A percentile compares a stretch with the other conserved stretches of the same genome.
phyloP scores from a whole-genome alignment of 495 filamentous ascomycete species.

The Ascodesmis nigricans region DNA sequence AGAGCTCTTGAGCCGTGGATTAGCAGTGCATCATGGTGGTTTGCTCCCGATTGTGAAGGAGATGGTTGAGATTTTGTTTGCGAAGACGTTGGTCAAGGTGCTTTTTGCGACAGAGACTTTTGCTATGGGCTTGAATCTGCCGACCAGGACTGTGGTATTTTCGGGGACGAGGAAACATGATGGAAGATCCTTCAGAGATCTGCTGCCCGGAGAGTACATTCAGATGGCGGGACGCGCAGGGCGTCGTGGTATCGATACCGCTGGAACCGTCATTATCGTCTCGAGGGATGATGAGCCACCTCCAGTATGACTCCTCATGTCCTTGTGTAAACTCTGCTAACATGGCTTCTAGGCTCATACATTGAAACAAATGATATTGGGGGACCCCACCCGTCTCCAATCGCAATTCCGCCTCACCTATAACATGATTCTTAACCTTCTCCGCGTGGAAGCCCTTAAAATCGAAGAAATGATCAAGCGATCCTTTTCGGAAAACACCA shows the following conservation, averaged over 20 bases:
- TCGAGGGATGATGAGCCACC: constrained; percentile 67
- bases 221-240: constrained; percentile 96
- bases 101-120: constrained; percentile 97
- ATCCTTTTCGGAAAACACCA: constrained; percentile 97
- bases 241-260: constrained; percentile 71
- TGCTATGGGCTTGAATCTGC: constrained; percentile 92
- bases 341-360: constrained; percentile 30
- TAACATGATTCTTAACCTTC: constrained; percentile 95
- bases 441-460: constrained; percentile 88
- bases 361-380: constrained; percentile 81
- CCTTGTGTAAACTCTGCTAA: background rate
- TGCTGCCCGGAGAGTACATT: constrained; percentile 88
- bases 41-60: constrained; percentile 94
- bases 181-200: constrained; percentile 70
- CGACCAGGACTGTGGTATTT: constrained; percentile 90
- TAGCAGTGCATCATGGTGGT: constrained; percentile 93
- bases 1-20: constrained; percentile 66
- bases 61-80: constrained; percentile 90
- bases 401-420: constrained; percentile 96
- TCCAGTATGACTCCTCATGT: constrained; percentile 29
- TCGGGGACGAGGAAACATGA: constrained; percentile 94
- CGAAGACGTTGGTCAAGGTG: constrained; percentile 81
- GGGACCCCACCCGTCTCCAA: constrained; percentile 79
- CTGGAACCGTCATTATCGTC: constrained; percentile 85
- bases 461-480: constrained; percentile 99